Evolutionary conservation across 75 land plant genomes (phyloP), one percentile per base, ranked within the genome.

Genomic region (Ceratopteris richardii): DNA sequence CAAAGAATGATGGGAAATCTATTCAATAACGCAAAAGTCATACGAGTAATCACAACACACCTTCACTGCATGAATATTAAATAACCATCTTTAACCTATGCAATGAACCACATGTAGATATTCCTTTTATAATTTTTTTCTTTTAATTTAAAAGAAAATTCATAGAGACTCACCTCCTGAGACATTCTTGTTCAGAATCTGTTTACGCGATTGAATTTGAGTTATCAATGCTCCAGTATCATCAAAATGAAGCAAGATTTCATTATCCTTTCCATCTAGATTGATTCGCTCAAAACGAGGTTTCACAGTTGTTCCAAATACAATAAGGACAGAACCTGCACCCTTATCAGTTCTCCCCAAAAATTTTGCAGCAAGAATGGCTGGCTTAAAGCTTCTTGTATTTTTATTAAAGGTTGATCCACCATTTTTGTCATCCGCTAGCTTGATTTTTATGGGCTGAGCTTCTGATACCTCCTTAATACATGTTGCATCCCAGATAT

Each of bases 261-360:
- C 79, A 46, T 13, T 33, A 2, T 86, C 89, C 56, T 37, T 37
- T 14, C 76, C 66, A 21, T 68, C 71, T n/a, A 68, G 31, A n/a
- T 52, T 5, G 26, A 85, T 26, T 53, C 62, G 80, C 71, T 88
- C 80, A 70, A 92, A 92, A 16, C 65, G 62, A 21, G 97, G 97
- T 67, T 78, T 92, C 12, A 75, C 75, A 23, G 79, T 39, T 30
- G 82, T 78, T 31, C 89, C 93, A 80, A 74, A 61, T 27, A 84
- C 89, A 59, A 85, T 72, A 42, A 76, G 57, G 20, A 88, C 77
- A 28, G 69, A 44, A 11, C 33, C 70, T 31, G 66, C 56, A 5
- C 56, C 69, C 47, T 66, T 58, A n/a, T 44, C 60, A 17, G 18
- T 44, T 39, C 56, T 40, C 27, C 57, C 77, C 54, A 68, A 61